These are phyloP conservation scores for Corymbia calophylla DNA, from an alignment of 441 rosid species.

Conservation along the genomic window DNA sequence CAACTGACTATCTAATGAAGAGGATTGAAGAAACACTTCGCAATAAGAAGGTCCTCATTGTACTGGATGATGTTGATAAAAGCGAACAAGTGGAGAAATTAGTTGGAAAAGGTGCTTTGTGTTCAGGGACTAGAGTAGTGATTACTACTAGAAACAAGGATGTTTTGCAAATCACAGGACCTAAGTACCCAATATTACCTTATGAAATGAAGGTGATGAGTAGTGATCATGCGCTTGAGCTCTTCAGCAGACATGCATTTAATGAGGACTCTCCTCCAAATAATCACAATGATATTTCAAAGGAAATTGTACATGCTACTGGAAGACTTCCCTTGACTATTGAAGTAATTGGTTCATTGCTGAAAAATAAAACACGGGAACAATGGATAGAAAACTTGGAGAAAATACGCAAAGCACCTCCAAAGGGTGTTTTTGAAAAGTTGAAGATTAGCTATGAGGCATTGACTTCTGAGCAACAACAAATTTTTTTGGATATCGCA, in stretches of 20 bases:
- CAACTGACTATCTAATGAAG: fast-evolving
- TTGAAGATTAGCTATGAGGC: background rate
- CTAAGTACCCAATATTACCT: fast-evolving
- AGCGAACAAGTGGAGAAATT: background rate
- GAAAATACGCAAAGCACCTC: fast-evolving
- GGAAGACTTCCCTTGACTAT: background rate
- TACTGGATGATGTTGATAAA: background rate
- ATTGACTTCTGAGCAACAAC: fast-evolving
- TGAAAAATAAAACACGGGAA: fast-evolving
- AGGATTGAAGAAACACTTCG: fast-evolving
- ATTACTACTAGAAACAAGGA: fast-evolving
- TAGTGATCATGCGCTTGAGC: fast-evolving
- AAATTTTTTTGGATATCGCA: background rate
- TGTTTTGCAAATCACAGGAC: fast-evolving
- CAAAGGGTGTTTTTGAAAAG: fast-evolving
- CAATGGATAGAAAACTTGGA: background rate
- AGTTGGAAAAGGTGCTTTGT: background rate
- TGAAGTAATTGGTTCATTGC: fast-evolving
- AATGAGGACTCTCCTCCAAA: fast-evolving
- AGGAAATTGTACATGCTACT: fast-evolving
- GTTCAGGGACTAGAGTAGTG: fast-evolving
- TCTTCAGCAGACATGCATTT: background rate
- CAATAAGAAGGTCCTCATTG: background rate
- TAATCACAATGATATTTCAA: fast-evolving
- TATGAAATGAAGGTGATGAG: background rate